phyloP scores from a whole-genome alignment of 192 early-diverging fungal species.

The Pecoramyces ruminantium region DNA sequence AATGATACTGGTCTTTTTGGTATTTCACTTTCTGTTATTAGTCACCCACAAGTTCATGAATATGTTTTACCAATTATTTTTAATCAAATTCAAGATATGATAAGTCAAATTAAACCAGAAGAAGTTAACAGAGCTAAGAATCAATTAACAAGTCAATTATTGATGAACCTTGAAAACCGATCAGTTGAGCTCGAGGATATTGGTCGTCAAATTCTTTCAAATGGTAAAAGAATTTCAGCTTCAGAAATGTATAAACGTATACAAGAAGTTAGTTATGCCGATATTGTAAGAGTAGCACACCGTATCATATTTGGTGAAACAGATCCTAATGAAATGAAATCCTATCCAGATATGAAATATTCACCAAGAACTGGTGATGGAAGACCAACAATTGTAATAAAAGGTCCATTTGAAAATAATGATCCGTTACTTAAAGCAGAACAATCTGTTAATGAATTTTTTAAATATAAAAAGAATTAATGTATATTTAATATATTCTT shows the following conservation, averaged over 20 bases:
- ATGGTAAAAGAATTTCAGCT: slow-evolving; percentile 56
- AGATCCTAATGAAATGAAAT: slow-evolving; percentile 26
- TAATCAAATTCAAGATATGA: slow-evolving; percentile 60
- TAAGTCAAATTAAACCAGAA: slow-evolving; percentile 20
- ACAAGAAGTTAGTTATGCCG: slow-evolving; percentile 52
- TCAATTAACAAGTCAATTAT: slow-evolving; percentile 75
- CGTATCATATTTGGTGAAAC: slow-evolving; percentile 47
- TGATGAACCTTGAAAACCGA: slow-evolving; percentile 87
- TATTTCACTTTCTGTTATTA: slow-evolving; percentile 70
- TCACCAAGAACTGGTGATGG: slow-evolving; percentile 9
- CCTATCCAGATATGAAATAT: background rate
- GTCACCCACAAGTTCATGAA: slow-evolving; percentile 44
- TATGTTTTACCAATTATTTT: slow-evolving; percentile 65
- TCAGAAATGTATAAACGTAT: slow-evolving; percentile 66
- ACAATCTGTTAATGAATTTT: background rate
- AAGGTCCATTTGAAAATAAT: slow-evolving; percentile 9
- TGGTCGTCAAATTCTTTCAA: slow-evolving; percentile 60
- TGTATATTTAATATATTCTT: too few species aligned
- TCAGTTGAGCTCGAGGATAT: slow-evolving; percentile 91
- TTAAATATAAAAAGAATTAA: background rate
- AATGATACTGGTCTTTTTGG: slow-evolving; percentile 85
- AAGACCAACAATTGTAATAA: slow-evolving; percentile 44
- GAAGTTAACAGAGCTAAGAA: slow-evolving; percentile 83
- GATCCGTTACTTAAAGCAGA: slow-evolving; percentile 1
- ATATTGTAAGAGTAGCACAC: slow-evolving; percentile 60